Conservation (phyloP, 495 filamentous ascomycete genomes). For the Hamigera avellanea region DNA sequence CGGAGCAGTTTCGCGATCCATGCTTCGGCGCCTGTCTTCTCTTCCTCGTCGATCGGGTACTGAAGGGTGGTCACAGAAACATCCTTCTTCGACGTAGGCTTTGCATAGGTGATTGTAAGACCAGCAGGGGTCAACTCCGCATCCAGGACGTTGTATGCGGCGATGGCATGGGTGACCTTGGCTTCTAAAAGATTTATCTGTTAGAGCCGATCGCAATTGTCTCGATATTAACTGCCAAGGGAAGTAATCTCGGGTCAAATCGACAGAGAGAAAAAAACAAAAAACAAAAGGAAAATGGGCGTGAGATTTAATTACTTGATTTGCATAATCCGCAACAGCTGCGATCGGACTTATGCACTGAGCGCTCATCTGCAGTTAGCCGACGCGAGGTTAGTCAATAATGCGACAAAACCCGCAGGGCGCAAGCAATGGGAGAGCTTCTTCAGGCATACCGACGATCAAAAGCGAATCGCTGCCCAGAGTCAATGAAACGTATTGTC, state of each 20-base stretch:
- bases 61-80: slow-evolving; percentile 46
- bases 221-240: too few species aligned
- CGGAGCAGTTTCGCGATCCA: slow-evolving; percentile 58
- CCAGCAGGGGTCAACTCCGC: slow-evolving; percentile 49
- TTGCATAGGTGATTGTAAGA: slow-evolving; percentile 69
- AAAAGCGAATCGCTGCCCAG: slow-evolving; percentile 53
- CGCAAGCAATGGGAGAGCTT: not conserved
- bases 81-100: slow-evolving; percentile 39
- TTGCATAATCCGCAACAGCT: slow-evolving; percentile 25
- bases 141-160: slow-evolving; percentile 79
- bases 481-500: slow-evolving; percentile 48
- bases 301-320: slow-evolving; percentile 29
- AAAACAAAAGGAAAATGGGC: slow-evolving; percentile 1
- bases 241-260: not conserved
- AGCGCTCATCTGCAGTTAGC: slow-evolving; percentile 19
- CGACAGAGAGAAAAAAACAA: not conserved
- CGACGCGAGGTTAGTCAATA: too few species aligned
- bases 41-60: slow-evolving; percentile 46
- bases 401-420: too few species aligned
- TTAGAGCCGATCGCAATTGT: too few species aligned
- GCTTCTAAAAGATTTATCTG: slow-evolving; percentile 10
- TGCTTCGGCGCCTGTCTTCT: slow-evolving; percentile 33
- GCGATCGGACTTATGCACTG: slow-evolving; percentile 19
- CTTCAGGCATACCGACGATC: slow-evolving; percentile 51
- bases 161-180: slow-evolving; percentile 43